phyloP scores from a whole-genome alignment of 495 filamentous ascomycete genomes.

The Amorphotheca resinae region DNA sequence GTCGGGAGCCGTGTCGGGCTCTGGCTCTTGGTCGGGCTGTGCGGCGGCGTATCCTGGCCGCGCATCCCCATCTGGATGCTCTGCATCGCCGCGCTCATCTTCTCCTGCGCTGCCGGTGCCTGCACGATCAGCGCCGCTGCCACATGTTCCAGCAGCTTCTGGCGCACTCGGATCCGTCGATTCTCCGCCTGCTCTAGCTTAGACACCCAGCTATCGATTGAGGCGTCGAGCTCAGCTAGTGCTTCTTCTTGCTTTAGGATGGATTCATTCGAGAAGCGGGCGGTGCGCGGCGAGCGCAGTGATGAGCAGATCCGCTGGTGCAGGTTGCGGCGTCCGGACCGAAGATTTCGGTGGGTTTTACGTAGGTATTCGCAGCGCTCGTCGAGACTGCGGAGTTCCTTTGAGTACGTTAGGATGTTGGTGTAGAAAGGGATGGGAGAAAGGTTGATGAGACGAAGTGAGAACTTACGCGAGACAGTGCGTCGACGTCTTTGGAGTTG shows the following conservation, averaged over 20 bases:
- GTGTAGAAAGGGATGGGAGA: background rate
- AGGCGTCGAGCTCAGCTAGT: conserved; percentile 54
- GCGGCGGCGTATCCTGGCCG: conserved; percentile 18
- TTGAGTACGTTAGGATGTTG: conserved; percentile 5
- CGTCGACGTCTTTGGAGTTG: conserved; percentile 51
- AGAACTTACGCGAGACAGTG: conserved; percentile 42
- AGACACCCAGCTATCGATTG: conserved; percentile 61
- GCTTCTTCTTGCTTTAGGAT: conserved; percentile 67
- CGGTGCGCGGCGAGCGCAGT: conserved; percentile 46
- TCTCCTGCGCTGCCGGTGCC: background rate
- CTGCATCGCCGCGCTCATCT: background rate
- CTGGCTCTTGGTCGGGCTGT: conserved; percentile 13
- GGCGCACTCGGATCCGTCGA: conserved; percentile 51
- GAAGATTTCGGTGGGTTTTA: conserved; percentile 53
- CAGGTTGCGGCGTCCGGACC: conserved; percentile 52
- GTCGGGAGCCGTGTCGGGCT: conserved; percentile 2
- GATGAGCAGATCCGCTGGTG: conserved; percentile 58
- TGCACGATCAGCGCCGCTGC: conserved; percentile 40
- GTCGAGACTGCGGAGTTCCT: conserved; percentile 60
- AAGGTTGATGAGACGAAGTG: too few relatives aligned
- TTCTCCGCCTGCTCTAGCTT: conserved; percentile 70
- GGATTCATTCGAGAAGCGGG: conserved; percentile 52
- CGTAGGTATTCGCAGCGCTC: conserved; percentile 60
- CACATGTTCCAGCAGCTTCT: conserved; percentile 65
- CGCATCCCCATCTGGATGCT: background rate